Conservation (phyloP, 2,329 filamentous ascomycete species). For the Fusarium haematococcum region DNA sequence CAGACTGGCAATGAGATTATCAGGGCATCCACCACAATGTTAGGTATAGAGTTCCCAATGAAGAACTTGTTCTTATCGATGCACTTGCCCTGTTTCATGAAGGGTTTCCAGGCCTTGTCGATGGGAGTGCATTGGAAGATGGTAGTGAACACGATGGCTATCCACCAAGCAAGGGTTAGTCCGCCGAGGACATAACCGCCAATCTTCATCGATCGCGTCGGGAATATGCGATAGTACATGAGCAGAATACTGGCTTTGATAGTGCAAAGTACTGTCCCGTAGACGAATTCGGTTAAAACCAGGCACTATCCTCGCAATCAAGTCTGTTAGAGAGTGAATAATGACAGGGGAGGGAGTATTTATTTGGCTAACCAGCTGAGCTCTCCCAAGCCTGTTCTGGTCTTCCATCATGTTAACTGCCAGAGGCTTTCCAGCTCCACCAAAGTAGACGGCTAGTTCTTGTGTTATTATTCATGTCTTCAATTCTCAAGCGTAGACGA, state of each 20-base stretch:
- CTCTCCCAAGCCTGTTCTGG: neutral
- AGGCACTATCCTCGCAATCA: neutral
- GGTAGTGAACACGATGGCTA: neutral
- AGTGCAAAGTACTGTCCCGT: neutral
- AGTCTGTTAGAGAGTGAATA: neutral
- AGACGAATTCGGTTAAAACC: neutral
- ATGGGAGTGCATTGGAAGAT: neutral
- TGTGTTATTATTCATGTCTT: neutral
- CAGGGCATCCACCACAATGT: neutral
- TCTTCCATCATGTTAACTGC: constrained; percentile 1
- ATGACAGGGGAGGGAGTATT: neutral
- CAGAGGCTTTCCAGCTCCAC: neutral
- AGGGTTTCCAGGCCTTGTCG: neutral
- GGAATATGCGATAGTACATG: constrained; percentile 1
- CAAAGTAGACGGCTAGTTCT: neutral
- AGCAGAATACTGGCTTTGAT: neutral
- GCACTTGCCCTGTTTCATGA: neutral
- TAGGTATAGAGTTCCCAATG: neutral
- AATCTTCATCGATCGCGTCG: neutral
- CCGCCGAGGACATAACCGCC: neutral
- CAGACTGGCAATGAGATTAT: neutral
- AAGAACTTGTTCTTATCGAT: neutral
- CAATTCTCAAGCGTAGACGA: too few species aligned
- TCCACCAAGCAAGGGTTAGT: neutral
- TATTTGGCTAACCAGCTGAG: neutral